Conservation (phyloP, 2,329 filamentous ascomycete genomes). For the Ascosphaera apis region DNA sequence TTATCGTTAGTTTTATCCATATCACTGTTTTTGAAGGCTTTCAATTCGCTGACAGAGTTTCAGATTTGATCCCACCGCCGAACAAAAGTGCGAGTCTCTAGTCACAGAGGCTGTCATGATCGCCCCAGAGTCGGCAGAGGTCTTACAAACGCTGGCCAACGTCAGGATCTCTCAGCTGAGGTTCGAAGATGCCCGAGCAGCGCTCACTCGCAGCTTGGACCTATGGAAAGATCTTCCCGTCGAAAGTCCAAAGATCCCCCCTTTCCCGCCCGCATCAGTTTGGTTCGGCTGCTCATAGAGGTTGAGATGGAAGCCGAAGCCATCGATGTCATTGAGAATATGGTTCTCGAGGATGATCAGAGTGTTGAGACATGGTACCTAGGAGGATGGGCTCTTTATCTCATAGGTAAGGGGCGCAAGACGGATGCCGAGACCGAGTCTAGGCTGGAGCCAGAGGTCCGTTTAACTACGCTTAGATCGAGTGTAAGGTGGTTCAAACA, state of each 20-base stretch:
- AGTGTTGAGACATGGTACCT: constrained; percentile 96
- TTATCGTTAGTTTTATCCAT: too few relatives aligned
- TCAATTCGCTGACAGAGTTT: too few relatives aligned
- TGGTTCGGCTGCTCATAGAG: constrained; percentile 73
- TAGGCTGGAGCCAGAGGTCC: constrained; percentile 16
- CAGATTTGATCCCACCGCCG: constrained; percentile 66
- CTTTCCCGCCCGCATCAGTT: constrained; percentile 63
- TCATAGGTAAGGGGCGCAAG: constrained; percentile 30
- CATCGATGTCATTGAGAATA: constrained; percentile 57
- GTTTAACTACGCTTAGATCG: constrained; percentile 43
- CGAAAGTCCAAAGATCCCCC: constrained; percentile 53
- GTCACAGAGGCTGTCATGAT: constrained; percentile 78
- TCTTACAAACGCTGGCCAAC: constrained; percentile 87
- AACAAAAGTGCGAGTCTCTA: constrained; percentile 64
- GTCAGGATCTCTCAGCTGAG: constrained; percentile 75
- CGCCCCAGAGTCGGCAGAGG: constrained; percentile 59
- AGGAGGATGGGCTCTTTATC: constrained; percentile 76
- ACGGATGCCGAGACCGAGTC: constrained; percentile 12
- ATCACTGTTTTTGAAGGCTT: too few relatives aligned
- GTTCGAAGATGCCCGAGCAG: constrained; percentile 54
- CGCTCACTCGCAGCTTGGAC: constrained; percentile 55
- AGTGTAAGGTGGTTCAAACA: constrained; percentile 66
- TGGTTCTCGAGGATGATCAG: constrained; percentile 73
- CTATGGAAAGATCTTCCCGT: constrained; percentile 63
- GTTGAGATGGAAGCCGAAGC: constrained; percentile 68